Base-by-base conservation (phyloP, 2,329 filamentous ascomycete genomes). In the Mycosphaerelloides madeirae region DNA sequence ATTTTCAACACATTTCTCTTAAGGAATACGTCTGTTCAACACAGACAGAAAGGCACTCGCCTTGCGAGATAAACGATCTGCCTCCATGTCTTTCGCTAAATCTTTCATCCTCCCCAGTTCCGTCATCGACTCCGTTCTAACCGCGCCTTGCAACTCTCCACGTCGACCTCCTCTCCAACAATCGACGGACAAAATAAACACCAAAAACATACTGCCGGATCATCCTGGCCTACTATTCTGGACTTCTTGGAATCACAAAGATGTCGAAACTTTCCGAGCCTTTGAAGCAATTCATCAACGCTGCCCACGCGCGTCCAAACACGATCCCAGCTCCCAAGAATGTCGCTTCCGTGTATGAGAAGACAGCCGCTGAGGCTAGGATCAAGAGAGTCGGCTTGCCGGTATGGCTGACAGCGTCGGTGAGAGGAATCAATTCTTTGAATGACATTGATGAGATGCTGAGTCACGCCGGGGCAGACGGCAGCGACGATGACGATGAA, bases 401-500 rank as follows among this genome's bases (percentile, higher is more conserved):
- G 49, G 79, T 82, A 35, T 88, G 83, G 83, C 65, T 87, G 13
- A 77, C 79, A 13, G 67, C 86, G 29, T 81, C 83, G 29, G 81
- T 83, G 62, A 11, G 71, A 41, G 6, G 18, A 18, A 32, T 32
- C 18, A 19, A 18, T 13, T 13, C 3, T 20, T 15, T n/a, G 8
- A 6, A 31, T 31, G 9, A 35, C 7, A 0, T 15, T 20, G 7
- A 12, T 22, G 29, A 19, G 15, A 29, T 22, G 19, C 5, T 44
- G 20, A 35, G n/a, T 11, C 16, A n/a, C 38, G 18, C 25, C 8
- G 9, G 6, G 15, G 15, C 19, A 87, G 82, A 84, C 87, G 1
- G 87, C 87, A 25, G 83, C 87, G 14, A 88, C 86, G 1, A 86
- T 91, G 70, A 93, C 87, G 1, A 80, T 93, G 72, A 93, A 94